Percentiles rank a stretch among this genome's conserved stretches.
Conservation (phyloP, 148 eudicot genomes). For the Nepenthes mirabilis region DNA sequence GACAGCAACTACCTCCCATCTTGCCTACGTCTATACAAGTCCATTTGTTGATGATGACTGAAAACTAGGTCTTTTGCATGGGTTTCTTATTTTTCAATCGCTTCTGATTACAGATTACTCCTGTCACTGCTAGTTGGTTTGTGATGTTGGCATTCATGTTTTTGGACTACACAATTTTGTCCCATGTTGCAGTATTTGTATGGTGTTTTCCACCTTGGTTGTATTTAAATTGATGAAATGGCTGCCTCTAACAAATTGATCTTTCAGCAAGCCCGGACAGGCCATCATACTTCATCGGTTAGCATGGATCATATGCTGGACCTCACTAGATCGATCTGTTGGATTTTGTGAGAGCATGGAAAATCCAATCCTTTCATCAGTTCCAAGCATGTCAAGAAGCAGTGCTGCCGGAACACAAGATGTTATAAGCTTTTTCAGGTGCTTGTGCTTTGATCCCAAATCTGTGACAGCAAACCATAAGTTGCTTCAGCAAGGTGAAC, state of each 20-base stretch:
- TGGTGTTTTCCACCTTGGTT: constrained; percentile 16
- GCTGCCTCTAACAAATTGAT: constrained; percentile 59
- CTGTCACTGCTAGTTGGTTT: neutral
- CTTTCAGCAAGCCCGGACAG: constrained; percentile 46
- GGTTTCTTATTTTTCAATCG: neutral
- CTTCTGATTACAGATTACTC: neutral
- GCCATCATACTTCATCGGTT: constrained; percentile 29
- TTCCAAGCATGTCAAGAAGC: constrained; percentile 58
- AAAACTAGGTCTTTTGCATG: constrained; percentile 11
- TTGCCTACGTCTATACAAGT: too few species aligned
- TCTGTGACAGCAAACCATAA: constrained; percentile 26
- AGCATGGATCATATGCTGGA: constrained; percentile 31
- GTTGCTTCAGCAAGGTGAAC: constrained; percentile 28
- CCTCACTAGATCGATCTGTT: constrained; percentile 46
- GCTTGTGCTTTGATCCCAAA: constrained; percentile 49
- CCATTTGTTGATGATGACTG: too few species aligned
- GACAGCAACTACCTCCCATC: constrained; percentile 11
- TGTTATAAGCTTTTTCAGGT: constrained; percentile 32
- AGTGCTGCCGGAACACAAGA: constrained; percentile 37
- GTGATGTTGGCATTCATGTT: neutral
- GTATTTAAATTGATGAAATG: constrained; percentile 34
- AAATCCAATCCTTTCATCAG: constrained; percentile 37
- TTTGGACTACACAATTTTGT: constrained; percentile 12
- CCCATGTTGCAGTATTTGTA: constrained; percentile 28
- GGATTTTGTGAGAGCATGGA: constrained; percentile 57